These are phyloP conservation scores for Coemansia sp. DNA, from an alignment of 192 early-diverging fungal genomes.

Conservation along the genomic window DNA sequence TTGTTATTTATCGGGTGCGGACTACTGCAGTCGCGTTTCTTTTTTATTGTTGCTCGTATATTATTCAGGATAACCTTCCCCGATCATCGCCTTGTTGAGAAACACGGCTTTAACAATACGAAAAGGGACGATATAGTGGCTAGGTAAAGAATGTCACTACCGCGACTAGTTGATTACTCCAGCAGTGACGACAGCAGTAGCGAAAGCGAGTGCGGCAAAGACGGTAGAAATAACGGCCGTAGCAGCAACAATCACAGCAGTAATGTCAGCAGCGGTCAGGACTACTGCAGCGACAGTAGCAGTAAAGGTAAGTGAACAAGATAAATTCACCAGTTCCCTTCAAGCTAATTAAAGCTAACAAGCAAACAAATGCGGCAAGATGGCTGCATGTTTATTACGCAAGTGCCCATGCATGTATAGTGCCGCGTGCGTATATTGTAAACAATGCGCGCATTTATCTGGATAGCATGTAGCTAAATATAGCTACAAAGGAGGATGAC, in stretches of 20 bases:
- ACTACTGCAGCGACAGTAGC: conserved; percentile 17
- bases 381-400: conserved; percentile 1
- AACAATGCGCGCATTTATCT: conserved; percentile 2
- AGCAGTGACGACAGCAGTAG: conserved; percentile 49
- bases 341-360: conserved; percentile 4
- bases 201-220: conserved; percentile 4
- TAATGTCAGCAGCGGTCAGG: conserved; percentile 4
- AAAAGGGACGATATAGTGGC: neutral
- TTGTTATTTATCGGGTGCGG: neutral
- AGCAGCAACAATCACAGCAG: conserved; percentile 13
- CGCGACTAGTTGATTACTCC: conserved; percentile 43
- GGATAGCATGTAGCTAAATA: conserved; percentile 1
- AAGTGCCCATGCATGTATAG: neutral
- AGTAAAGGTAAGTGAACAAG: conserved; percentile 13
- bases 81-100: neutral
- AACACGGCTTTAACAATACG: neutral
- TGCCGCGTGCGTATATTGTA: conserved; percentile 10
- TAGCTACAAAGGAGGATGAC: neutral
- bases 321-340: neutral
- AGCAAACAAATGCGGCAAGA: conserved; percentile 18
- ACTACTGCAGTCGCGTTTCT: neutral
- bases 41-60: neutral
- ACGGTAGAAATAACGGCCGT: conserved; percentile 13
- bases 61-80: neutral
- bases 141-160: conserved; percentile 18